A percentile compares a stretch with the other conserved stretches of the same genome.
phyloP scores from a whole-genome alignment of 1,284 basidiomycete species.

The Pterulicium gracile region DNA sequence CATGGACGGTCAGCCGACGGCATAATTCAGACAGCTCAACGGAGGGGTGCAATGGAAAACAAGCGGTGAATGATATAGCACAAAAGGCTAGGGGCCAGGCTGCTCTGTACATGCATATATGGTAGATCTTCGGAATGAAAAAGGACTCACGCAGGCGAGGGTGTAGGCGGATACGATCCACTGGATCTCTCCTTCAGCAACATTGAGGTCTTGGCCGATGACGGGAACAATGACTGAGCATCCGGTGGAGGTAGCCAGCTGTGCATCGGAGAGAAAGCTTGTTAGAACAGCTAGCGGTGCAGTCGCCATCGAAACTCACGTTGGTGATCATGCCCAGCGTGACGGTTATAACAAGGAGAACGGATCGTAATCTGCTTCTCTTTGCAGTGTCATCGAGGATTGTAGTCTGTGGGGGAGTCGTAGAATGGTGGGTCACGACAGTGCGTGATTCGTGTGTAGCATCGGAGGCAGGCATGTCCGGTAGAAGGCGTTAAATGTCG shows the following conservation, averaged over 20 bases:
- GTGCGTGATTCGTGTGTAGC: slow-evolving; percentile 1
- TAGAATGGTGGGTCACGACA: neutral
- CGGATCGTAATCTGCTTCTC: slow-evolving; percentile 19
- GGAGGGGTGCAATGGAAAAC: too few relatives aligned
- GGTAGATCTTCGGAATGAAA: slow-evolving; percentile 33
- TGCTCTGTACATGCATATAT: slow-evolving; percentile 37
- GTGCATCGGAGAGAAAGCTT: neutral
- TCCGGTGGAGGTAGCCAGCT: slow-evolving; percentile 34
- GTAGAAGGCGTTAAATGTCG: neutral
- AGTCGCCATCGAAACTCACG: slow-evolving; percentile 21
- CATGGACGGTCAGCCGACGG: slow-evolving; percentile 3
- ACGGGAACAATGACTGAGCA: slow-evolving; percentile 51
- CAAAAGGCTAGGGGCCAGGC: neutral
- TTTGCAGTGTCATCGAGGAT: neutral
- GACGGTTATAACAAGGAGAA: slow-evolving; percentile 35
- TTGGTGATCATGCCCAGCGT: slow-evolving; percentile 46
- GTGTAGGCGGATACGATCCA: slow-evolving; percentile 49
- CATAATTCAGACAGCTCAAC: too few relatives aligned
- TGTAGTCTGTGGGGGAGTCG: neutral
- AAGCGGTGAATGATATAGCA: neutral
- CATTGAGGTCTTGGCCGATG: slow-evolving; percentile 41
- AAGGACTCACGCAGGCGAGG: slow-evolving; percentile 15
- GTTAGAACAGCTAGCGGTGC: neutral
- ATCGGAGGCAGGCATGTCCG: neutral
- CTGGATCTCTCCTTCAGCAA: slow-evolving; percentile 41